Evolutionary conservation across 176 grass and related monocot species (phyloP), one percentile per base, ranked within the genome.

Genomic region (Raddia distichophylla): DNA sequence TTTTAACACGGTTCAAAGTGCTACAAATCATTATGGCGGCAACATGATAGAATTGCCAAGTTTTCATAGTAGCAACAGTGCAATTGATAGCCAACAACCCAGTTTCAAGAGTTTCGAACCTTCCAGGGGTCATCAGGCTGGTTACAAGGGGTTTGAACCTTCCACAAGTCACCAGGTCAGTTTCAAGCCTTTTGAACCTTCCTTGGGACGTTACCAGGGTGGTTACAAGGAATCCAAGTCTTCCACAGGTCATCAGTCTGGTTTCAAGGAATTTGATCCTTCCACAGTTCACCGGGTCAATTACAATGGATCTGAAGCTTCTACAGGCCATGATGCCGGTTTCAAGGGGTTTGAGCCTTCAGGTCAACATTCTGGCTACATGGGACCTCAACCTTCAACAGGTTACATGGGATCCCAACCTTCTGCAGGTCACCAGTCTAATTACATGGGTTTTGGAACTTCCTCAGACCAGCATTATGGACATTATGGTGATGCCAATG

Each of bases 401-500:
- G 67, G 46, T 74, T 65, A 84, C 74, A 70, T 27, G 67, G 78
- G 71, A 64, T 88, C 61, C 32, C 61, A 89, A 77, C 13, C 69
- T 77, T 80, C 76, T 53, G 45, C 75, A 57, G 72, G 15, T 59
- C 84, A 87, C 2, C 62, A 83, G 66, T 45, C 74, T 42, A 86
- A 71, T 76, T 61, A 79, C 73, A 82, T 49, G 51, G 81, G 67
- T 48, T 82, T 79, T 86, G 79, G 72, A 75, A 86, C 82, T 63
- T 71, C 67, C 64, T 72, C 71, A 66, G 88, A 58, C 40, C 73
- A 88, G 42, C 73, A 83, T 74, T 88, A 84, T 72, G 73, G 52
- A 42, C 73, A 83, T 74, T 88, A 84, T 72, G 73, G 52, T 55
- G 83, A 66, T 82, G 67, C 20, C 46, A 91, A 88, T 84, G 88